Evolutionary conservation across 257 asterid species (phyloP).

Genomic region (Nicotiana paniculata): DNA sequence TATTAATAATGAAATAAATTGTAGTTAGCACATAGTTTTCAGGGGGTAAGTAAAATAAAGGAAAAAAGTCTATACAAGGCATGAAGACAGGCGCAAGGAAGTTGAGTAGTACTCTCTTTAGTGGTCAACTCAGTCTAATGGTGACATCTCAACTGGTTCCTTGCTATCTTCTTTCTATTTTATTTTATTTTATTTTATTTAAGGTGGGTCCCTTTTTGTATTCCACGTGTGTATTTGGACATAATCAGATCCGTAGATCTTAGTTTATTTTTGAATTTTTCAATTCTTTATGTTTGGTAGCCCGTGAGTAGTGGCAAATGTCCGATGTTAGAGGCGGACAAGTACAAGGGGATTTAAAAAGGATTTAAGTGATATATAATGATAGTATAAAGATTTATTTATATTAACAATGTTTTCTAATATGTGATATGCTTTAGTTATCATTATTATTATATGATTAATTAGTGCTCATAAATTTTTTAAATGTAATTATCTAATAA

Average conservation of each 20-base stretch:
- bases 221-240: not conserved
- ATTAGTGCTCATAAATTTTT: too few relatives aligned
- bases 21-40: constrained; percentile 7
- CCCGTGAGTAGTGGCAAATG: not conserved
- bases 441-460: too few relatives aligned
- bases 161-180: not conserved
- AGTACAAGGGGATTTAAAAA: too few relatives aligned
- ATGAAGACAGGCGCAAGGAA: not conserved
- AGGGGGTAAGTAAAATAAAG: not conserved
- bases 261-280: not conserved
- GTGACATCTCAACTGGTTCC: not conserved
- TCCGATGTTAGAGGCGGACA: too few relatives aligned
- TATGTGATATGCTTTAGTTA: too few relatives aligned
- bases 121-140: not conserved
- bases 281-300: not conserved
- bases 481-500: too few relatives aligned
- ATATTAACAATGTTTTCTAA: too few relatives aligned
- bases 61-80: not conserved
- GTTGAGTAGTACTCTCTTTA: not conserved
- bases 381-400: too few relatives aligned
- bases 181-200: too few relatives aligned
- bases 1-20: not conserved
- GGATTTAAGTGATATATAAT: too few relatives aligned
- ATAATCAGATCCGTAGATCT: not conserved
- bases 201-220: not conserved